Conservation (phyloP, 805 yeast species). For the Ogataea trehaloabstinens region DNA sequence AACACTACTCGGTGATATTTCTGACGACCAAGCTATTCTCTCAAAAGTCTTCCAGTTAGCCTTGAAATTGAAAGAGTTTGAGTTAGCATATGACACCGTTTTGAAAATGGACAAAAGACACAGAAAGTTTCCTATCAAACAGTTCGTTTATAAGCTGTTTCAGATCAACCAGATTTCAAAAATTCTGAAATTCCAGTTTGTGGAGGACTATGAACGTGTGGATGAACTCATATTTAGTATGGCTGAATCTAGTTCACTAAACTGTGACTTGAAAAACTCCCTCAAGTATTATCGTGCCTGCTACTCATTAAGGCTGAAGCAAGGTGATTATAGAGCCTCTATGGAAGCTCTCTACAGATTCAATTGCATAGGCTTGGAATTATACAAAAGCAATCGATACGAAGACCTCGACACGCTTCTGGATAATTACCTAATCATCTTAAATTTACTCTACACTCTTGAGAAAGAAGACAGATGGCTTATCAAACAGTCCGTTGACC, state of each 20-base stretch:
- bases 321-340: constrained; percentile 50
- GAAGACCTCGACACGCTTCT: constrained; percentile 21
- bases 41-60: constrained; percentile 31
- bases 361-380: constrained; percentile 27
- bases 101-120: constrained; percentile 24
- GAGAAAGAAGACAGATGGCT: constrained; percentile 42
- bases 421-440: constrained; percentile 38
- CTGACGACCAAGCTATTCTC: constrained; percentile 23
- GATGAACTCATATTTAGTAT: constrained; percentile 39
- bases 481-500: constrained; percentile 21
- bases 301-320: constrained; percentile 48
- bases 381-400: constrained; percentile 8
- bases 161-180: constrained; percentile 37
- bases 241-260: constrained; percentile 24
- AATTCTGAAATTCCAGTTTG: constrained; percentile 42
- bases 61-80: constrained; percentile 29
- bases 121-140: constrained; percentile 26
- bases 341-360: constrained; percentile 42
- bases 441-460: constrained; percentile 38
- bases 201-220: constrained; percentile 41
- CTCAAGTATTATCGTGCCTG: constrained; percentile 48
- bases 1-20: constrained; percentile 14
- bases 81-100: constrained; percentile 28
- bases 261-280: constrained; percentile 29
- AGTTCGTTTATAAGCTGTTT: constrained; percentile 38